Percentiles rank a stretch among this genome's conserved stretches.
These are phyloP conservation scores for Geotrichum ghanense DNA, from an alignment of 805 yeast species.

Conservation along the genomic window DNA sequence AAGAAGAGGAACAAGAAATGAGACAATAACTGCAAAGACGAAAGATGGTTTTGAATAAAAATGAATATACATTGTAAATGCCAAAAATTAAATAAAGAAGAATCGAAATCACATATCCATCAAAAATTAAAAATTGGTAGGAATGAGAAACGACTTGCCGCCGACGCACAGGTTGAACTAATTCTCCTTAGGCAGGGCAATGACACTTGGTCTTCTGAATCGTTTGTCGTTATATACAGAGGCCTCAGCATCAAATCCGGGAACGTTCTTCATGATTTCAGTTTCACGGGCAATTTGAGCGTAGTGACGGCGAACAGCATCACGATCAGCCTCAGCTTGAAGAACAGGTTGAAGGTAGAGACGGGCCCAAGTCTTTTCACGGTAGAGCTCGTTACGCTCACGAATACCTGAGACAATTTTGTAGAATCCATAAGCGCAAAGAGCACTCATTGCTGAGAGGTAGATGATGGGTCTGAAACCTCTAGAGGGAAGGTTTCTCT, in stretches of 20 bases:
- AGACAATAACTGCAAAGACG: too few species aligned
- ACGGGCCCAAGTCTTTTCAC: conserved; percentile 73
- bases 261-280: conserved; percentile 49
- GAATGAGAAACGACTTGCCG: too few species aligned
- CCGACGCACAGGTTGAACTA: too few species aligned
- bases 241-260: conserved; percentile 48
- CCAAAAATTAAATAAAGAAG: too few species aligned
- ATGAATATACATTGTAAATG: too few species aligned
- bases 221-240: conserved; percentile 35
- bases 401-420: conserved; percentile 53
- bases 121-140: too few species aligned
- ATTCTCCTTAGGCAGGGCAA: conserved; percentile 20
- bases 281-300: conserved; percentile 61
- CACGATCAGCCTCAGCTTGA: conserved; percentile 76
- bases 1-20: too few species aligned
- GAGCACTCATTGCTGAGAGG: conserved; percentile 49
- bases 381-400: conserved; percentile 57
- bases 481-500: conserved; percentile 69
- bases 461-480: conserved; percentile 74
- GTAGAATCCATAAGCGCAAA: conserved; percentile 66
- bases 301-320: conserved; percentile 55
- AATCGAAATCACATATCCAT: too few species aligned
- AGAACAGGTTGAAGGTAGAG: conserved; percentile 61
- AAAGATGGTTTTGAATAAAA: too few species aligned
- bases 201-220: conserved; percentile 28